These are phyloP conservation scores for Mucor indicus DNA, from an alignment of 371 early-diverging fungal genomes.

Conservation along the genomic window DNA sequence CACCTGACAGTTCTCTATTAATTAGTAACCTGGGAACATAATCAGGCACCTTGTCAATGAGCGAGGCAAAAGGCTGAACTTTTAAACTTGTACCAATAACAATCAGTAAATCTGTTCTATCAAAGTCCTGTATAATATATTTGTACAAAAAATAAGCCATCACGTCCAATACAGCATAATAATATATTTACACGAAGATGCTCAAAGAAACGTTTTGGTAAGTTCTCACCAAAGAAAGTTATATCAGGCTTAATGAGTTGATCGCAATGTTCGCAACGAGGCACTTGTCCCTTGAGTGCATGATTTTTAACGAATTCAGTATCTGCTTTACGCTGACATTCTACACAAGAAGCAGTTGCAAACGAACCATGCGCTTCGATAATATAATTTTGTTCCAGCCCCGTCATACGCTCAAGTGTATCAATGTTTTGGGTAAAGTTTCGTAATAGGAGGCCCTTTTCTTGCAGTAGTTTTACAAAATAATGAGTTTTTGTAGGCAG, in stretches of 20 bases:
- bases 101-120: constrained; percentile 78
- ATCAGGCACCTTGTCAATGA: constrained; percentile 65
- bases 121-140: constrained; percentile 53
- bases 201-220: constrained; percentile 77
- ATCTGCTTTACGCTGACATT: constrained; percentile 44
- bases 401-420: constrained; percentile 87
- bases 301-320: constrained; percentile 29
- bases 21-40: constrained; percentile 83
- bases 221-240: constrained; percentile 90
- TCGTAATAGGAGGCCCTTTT: constrained; percentile 71
- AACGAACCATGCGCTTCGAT: constrained; percentile 97
- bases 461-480: constrained; percentile 75
- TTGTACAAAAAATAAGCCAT: neutral
- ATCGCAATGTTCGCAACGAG: constrained; percentile 65
- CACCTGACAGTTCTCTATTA: constrained; percentile 79
- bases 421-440: constrained; percentile 97
- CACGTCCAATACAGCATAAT: neutral
- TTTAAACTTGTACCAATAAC: constrained; percentile 89
- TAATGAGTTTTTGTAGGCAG: constrained; percentile 86
- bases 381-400: constrained; percentile 67
- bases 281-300: constrained; percentile 59
- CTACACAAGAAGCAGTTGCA: constrained; percentile 75
- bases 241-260: constrained; percentile 91
- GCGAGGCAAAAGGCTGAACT: constrained; percentile 86
- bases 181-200: constrained; percentile 36